Evolutionary conservation across 1,139 yeast genomes (phyloP), one percentile per base, ranked within the genome.

Genomic region (Geotrichum europaeum): DNA sequence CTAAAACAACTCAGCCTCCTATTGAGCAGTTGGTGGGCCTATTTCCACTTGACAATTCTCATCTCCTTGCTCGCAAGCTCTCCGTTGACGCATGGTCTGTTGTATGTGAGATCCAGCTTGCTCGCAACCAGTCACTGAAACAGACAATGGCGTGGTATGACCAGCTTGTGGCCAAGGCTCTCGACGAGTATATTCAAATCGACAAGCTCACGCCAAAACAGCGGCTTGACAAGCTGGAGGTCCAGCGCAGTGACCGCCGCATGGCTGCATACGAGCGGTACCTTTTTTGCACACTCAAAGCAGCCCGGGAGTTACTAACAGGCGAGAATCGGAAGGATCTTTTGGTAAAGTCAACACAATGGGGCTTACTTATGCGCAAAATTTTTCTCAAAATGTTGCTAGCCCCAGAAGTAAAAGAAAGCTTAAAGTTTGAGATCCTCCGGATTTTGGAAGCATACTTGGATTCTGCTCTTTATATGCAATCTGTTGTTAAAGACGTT

Each of bases 131-230:
- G 36, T 32, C 55, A 12, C 25, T 59, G 47, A 51, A 57, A 25
- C 36, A 58, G 6, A 54, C 56, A 5, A 59, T 59, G 61, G 20
- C 28, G 9, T 59, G 61, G 61, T 59, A 59, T 34, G 61, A 59
- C 43, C 50, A 55, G 24, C 34, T 59, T 5, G 43, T 59, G 20
- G 61, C 53, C 20, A 55, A 55, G 30, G 61, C 61, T 1, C 49
- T 59, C 32, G 58, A 59, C 25, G 61, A 59, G 30, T 59, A 55
- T 43, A 49, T 55, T n/a, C 56, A 51, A 10, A 28, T 59, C 7
- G 56, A 51, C 10, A 55, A 55, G 25, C 54, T 40, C 7, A 55
- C 50, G 9, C 47, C 47, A 40, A 53, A n/a, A 24, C 58, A 15
- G 18, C 47, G 30, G 25, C 36, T 50, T 18, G 56, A 47, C 10